phyloP scores from a whole-genome alignment of 306 rosid species.

The Rosa rugosa region DNA sequence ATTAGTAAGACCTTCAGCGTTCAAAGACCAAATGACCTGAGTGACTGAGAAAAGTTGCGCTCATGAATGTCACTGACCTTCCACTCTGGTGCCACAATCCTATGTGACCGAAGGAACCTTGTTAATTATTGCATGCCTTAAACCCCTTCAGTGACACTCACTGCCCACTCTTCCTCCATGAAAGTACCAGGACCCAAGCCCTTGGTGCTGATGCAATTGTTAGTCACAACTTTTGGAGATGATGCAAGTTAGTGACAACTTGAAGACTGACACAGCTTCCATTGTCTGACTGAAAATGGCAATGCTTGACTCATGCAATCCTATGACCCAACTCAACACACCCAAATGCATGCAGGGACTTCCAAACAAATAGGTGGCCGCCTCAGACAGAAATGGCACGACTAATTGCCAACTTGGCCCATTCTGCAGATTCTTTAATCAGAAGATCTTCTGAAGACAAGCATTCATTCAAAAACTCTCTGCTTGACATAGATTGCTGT shows the following conservation, averaged over 20 bases:
- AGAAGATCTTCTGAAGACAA: slow-evolving; percentile 84
- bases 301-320: slow-evolving; percentile 67
- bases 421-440: slow-evolving; percentile 90
- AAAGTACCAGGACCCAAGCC: slow-evolving; percentile 44
- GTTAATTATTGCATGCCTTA: slow-evolving; percentile 22
- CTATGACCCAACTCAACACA: slow-evolving; percentile 50
- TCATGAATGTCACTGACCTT: slow-evolving; percentile 27
- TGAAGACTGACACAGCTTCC: slow-evolving; percentile 56
- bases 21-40: background rate
- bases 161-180: slow-evolving; percentile 52
- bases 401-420: slow-evolving; percentile 89
- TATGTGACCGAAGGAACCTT: slow-evolving; percentile 9
- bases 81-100: slow-evolving; percentile 27
- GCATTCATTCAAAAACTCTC: slow-evolving; percentile 79
- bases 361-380: slow-evolving; percentile 37
- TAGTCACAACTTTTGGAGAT: slow-evolving; percentile 71
- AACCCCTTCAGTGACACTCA: slow-evolving; percentile 26
- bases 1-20: slow-evolving; percentile 9
- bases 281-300: slow-evolving; percentile 68
- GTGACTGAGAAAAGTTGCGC: background rate
- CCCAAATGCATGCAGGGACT: slow-evolving; percentile 85
- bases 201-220: slow-evolving; percentile 67
- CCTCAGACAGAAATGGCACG: slow-evolving; percentile 89
- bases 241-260: slow-evolving; percentile 94
- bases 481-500: slow-evolving; percentile 86